Evolutionary conservation across 352 stramenopile genomes (phyloP).

Genomic region (Globisporangium canariense): DNA sequence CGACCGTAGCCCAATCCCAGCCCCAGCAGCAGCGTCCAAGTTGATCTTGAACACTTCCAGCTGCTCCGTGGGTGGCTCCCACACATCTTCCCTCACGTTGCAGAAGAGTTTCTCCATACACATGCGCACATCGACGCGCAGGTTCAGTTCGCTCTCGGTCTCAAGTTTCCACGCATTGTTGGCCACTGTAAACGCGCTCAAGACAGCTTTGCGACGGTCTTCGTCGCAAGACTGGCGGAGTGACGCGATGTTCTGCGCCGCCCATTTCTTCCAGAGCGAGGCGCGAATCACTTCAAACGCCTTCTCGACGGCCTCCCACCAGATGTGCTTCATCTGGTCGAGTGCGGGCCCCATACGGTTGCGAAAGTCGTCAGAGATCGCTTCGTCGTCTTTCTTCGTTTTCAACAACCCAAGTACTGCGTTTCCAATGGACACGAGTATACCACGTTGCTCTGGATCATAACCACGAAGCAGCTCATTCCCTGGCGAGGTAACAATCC

Average conservation of each 20-base stretch:
- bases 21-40: neutral
- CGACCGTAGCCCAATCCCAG: neutral
- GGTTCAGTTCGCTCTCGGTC: neutral
- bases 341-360: constrained; percentile 15
- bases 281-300: constrained; percentile 19
- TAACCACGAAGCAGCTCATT: neutral
- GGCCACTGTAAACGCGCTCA: neutral
- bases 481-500: neutral
- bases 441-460: neutral
- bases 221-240: constrained; percentile 7
- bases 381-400: neutral
- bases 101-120: constrained; percentile 1
- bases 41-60: constrained; percentile 19
- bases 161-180: constrained; percentile 1
- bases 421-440: neutral
- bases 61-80: constrained; percentile 13
- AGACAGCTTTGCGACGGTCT: constrained; percentile 1
- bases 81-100: constrained; percentile 11
- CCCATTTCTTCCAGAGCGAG: neutral
- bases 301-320: constrained; percentile 28
- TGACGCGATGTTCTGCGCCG: neutral
- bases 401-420: neutral
- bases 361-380: constrained; percentile 13
- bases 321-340: constrained; percentile 21
- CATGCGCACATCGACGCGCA: neutral